Base-by-base conservation (phyloP, 2,329 filamentous ascomycete genomes). In the Onygenales sp. region DNA sequence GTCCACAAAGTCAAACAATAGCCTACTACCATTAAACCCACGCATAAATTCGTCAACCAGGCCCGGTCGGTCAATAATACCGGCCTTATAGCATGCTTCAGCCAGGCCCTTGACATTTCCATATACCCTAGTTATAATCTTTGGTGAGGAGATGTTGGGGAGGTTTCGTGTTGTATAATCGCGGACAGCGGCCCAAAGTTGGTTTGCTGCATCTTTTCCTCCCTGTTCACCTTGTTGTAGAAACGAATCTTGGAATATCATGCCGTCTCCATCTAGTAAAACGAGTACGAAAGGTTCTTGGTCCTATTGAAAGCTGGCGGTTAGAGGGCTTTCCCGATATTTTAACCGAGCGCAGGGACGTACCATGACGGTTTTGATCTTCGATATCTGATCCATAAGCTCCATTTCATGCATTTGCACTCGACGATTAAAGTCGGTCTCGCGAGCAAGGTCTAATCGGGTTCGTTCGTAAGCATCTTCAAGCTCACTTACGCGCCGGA, bases 261-360 rank as follows among this genome's bases (percentile, higher is more conserved):
- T 75, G 44, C 74, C 76, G 57, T 81, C 77, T 42, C 77, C 79
- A 58, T 82, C 79, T 48, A 82, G 70, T 37, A 82, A 67, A 34
- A 79, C 69, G 13, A 79, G 63, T 42, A 81, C 69, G 58, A 78
- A 81, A 4, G 77, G 73, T 64, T 81, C 76, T 51, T 74, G 73
- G 50, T 77, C 72, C 74, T 77, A 58, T 32, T 43, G 55, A 55
- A 56, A 49, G 37, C 10, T 7, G 11, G 34, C 36, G 27, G 50
- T 36, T 40, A 56, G 6, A 33, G 40, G 33, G 33, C 46, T 34
- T 42, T 31, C 3, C 3, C 27, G 34, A 50, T 50, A 47, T 36
- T 36, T 44, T 40, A 40, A 7, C 8, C 49, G 32, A 43, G 44
- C 21, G 42, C 34, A 42, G 21, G 14, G 45, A 54, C 63, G 61